phyloP scores from a whole-genome alignment of 371 early-diverging fungal genomes.

The Phascolomyces articulosus region DNA sequence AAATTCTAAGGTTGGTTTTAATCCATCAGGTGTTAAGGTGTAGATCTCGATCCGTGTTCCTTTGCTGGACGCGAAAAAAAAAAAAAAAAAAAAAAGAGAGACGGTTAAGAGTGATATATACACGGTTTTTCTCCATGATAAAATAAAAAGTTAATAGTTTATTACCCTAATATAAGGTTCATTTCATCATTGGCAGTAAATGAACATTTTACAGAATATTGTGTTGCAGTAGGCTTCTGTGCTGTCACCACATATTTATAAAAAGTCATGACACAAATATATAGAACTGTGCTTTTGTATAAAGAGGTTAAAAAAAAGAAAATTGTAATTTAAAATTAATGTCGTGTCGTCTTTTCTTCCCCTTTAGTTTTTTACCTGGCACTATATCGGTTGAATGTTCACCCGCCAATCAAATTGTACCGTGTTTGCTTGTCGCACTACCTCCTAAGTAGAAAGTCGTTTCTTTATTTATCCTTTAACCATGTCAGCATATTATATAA shows the following conservation, averaged over 20 bases:
- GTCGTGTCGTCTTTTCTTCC: too few species aligned
- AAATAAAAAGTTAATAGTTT: neutral
- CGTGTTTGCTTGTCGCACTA: too few species aligned
- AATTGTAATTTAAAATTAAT: too few species aligned
- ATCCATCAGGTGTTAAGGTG: conserved; percentile 57
- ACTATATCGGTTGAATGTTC: too few species aligned
- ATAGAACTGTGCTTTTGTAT: too few species aligned
- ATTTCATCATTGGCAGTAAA: conserved; percentile 68
- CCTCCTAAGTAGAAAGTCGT: too few species aligned
- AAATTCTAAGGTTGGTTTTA: conserved; percentile 69
- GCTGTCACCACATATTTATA: conserved; percentile 59
- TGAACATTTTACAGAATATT: conserved; percentile 62
- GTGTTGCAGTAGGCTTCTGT: conserved; percentile 54
- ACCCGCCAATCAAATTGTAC: too few species aligned
- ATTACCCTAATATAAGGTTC: conserved; percentile 75
- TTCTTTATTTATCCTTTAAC: too few species aligned
- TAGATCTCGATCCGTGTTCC: conserved; percentile 76
- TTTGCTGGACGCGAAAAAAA: conserved; percentile 51
- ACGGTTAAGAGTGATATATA: too few species aligned
- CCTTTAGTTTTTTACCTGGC: too few species aligned
- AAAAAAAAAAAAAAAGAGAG: neutral
- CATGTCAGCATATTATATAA: too few species aligned
- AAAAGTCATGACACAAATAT: conserved; percentile 34
- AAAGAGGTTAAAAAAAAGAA: too few species aligned
- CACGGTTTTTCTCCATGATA: conserved; percentile 54